Percentiles rank a stretch among this genome's conserved stretches.
These are phyloP conservation scores for Phragmites australis DNA, from an alignment of 176 grass and related monocot genomes.

Conservation along the genomic window DNA sequence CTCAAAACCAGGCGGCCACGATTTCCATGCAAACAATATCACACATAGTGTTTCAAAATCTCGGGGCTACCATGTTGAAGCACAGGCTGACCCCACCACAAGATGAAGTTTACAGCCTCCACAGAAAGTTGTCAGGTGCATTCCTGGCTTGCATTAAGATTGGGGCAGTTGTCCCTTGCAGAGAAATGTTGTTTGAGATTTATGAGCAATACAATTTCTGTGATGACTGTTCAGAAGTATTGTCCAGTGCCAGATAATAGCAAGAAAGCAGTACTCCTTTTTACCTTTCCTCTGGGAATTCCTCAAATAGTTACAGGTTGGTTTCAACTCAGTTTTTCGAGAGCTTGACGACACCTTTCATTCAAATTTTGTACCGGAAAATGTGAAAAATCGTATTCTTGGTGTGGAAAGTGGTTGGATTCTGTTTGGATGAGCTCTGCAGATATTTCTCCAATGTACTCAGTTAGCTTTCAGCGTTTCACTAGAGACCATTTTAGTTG, in stretches of 20 bases:
- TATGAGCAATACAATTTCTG: conserved; percentile 65
- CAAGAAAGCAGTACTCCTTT: neutral
- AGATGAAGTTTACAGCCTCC: conserved; percentile 89
- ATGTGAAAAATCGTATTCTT: neutral
- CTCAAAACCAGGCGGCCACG: conserved; percentile 62
- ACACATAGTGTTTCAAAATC: conserved; percentile 75
- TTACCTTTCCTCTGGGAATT: neutral
- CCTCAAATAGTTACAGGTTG: conserved; percentile 1
- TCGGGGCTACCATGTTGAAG: conserved; percentile 91
- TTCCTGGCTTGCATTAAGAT: conserved; percentile 96
- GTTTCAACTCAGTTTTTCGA: conserved; percentile 44
- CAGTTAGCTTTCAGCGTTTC: neutral
- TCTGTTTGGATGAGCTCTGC: neutral
- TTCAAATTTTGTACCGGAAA: neutral
- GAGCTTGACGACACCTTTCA: conserved; percentile 27
- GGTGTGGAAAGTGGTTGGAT: neutral
- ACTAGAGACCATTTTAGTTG: neutral
- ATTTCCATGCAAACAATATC: conserved; percentile 80
- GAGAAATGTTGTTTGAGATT: conserved; percentile 70
- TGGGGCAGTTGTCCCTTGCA: conserved; percentile 81
- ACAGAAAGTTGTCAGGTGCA: conserved; percentile 91
- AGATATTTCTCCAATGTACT: neutral
- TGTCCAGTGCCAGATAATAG: conserved; percentile 48
- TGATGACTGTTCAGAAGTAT: conserved; percentile 36
- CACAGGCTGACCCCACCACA: conserved; percentile 87